A percentile compares a stretch with the other conserved stretches of the same genome.
phyloP scores from a whole-genome alignment of 768 basidiomycete genomes.

The Naganishia kalamii region DNA sequence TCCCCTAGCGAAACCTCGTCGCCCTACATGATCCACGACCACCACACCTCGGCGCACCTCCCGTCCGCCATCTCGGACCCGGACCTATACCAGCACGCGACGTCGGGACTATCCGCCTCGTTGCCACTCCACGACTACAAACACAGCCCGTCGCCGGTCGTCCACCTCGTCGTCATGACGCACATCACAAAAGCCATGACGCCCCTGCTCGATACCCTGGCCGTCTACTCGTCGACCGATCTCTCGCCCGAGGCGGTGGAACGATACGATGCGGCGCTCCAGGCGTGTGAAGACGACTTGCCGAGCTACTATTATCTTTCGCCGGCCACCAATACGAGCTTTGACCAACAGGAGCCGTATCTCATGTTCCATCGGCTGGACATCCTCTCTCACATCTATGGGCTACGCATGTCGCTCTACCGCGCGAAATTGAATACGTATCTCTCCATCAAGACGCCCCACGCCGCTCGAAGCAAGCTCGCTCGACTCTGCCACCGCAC shows the following conservation, averaged over 20 bases:
- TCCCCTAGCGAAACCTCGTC: conserved; percentile 24
- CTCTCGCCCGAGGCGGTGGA: conserved; percentile 33
- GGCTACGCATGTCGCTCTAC: conserved; percentile 32
- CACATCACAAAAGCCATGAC: conserved; percentile 35
- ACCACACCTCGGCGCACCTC: conserved; percentile 33
- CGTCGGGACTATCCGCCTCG: conserved; percentile 14
- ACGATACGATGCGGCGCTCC: conserved; percentile 33
- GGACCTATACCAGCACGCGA: conserved; percentile 30
- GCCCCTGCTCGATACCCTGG: conserved; percentile 36
- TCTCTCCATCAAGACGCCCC: conserved; percentile 27
- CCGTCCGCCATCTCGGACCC: conserved; percentile 34
- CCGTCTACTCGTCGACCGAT: conserved; percentile 30
- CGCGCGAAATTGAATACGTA: conserved; percentile 33
- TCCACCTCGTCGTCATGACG: conserved; percentile 34
- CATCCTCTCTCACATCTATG: conserved; percentile 30
- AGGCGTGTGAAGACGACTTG: conserved; percentile 35
- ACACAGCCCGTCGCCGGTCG: conserved; percentile 30
- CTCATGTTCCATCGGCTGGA: conserved; percentile 32
- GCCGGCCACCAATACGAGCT: conserved; percentile 31
- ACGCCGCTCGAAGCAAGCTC: conserved; percentile 26
- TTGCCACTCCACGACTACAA: conserved; percentile 32
- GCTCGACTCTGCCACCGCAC: conserved; percentile 29
- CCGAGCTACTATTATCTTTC: conserved; percentile 34
- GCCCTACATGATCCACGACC: conserved; percentile 38
- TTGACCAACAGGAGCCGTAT: conserved; percentile 31